Conservation (phyloP, 768 basidiomycete genomes). For the Termitomyces sp. region DNA sequence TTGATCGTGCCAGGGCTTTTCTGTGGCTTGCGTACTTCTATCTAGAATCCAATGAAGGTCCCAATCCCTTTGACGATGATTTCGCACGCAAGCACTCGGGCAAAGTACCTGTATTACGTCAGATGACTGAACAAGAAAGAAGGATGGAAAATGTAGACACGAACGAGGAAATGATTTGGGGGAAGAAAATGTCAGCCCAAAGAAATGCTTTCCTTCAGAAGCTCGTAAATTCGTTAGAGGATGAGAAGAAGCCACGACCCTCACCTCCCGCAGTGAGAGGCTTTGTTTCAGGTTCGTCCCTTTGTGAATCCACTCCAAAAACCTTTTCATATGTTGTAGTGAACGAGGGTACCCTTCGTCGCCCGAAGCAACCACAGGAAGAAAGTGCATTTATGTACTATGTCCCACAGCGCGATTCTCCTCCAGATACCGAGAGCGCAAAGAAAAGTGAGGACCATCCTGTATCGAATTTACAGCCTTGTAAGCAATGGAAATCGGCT, state of each 20-base stretch:
- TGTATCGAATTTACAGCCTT: not conserved
- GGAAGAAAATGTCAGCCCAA: conserved; percentile 66
- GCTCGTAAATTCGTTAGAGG: conserved; percentile 56
- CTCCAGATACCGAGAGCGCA: conserved; percentile 19
- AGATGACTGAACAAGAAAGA: conserved; percentile 54
- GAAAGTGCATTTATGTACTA: conserved; percentile 49
- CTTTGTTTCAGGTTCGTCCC: conserved; percentile 43
- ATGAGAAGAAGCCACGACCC: conserved; percentile 48
- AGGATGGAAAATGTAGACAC: conserved; percentile 76
- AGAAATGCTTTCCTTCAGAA: conserved; percentile 71
- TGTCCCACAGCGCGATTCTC: conserved; percentile 39
- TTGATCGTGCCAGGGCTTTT: conserved; percentile 74
- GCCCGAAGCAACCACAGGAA: conserved; percentile 37
- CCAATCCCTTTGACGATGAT: conserved; percentile 78
- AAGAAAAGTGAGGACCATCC: conserved; percentile 21
- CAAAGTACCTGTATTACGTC: conserved; percentile 62
- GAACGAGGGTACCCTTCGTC: conserved; percentile 30
- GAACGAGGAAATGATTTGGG: conserved; percentile 75
- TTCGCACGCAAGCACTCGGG: conserved; percentile 54
- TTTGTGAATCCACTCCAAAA: not conserved
- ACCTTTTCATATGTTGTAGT: conserved; percentile 17
- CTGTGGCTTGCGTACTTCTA: conserved; percentile 85
- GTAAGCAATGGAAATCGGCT: not conserved
- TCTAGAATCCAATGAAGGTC: conserved; percentile 58
- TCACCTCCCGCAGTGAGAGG: conserved; percentile 30